phyloP scores from a whole-genome alignment of 331 rosid genomes.

The Phaseolus coccineus region DNA sequence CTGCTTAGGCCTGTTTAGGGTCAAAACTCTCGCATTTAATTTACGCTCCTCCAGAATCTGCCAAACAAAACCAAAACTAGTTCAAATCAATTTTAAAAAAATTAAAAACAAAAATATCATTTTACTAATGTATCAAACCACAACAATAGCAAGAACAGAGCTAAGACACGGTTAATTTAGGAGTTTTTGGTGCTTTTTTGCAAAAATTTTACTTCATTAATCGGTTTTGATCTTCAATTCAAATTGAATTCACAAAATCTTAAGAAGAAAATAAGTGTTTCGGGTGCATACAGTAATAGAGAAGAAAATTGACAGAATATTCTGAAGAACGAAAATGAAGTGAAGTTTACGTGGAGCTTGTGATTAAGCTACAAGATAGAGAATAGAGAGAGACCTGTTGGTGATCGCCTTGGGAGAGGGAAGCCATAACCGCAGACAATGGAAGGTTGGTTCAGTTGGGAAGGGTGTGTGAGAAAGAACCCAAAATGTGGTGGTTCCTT shows the following conservation, averaged over 20 bases:
- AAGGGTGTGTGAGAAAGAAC: background rate
- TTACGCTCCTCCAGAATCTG: conserved; percentile 76
- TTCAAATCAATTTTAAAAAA: background rate
- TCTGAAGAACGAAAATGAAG: too few species aligned
- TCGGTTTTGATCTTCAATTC: background rate
- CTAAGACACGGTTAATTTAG: background rate
- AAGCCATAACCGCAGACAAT: conserved; percentile 32
- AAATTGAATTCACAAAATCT: background rate
- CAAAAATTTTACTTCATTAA: background rate
- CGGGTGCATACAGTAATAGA: background rate
- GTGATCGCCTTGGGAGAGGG: conserved; percentile 14
- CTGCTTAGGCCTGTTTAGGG: conserved; percentile 78
- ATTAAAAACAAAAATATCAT: background rate
- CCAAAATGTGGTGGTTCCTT: background rate
- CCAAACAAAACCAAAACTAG: background rate
- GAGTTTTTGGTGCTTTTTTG: background rate
- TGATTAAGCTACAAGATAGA: background rate
- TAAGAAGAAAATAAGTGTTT: background rate
- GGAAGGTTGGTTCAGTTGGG: background rate
- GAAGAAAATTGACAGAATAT: background rate
- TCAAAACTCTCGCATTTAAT: conserved; percentile 58
- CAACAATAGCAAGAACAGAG: background rate
- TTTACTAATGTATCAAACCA: background rate
- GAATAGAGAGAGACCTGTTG: conserved; percentile 46
- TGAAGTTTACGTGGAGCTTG: background rate